Percentiles rank a stretch among this genome's conserved stretches.
These are phyloP conservation scores for Hypoxylon sp. DNA, from an alignment of 2,329 filamentous ascomycete genomes.

Conservation along the genomic window DNA sequence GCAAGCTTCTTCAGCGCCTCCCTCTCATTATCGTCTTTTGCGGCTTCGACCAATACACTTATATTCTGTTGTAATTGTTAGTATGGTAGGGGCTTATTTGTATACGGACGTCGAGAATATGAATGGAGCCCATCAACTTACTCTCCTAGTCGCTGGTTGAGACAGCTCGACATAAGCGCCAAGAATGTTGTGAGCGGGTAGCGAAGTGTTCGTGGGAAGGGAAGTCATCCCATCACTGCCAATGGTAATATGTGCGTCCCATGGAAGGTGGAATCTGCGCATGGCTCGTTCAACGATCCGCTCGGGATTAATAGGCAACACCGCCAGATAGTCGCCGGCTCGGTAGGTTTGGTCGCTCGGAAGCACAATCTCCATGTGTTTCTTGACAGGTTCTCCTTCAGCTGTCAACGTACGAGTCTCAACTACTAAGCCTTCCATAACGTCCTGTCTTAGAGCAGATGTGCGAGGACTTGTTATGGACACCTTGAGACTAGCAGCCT, in stretches of 20 bases:
- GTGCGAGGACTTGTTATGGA: slow-evolving; percentile 69
- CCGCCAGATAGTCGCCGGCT: slow-evolving; percentile 82
- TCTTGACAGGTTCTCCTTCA: slow-evolving; percentile 69
- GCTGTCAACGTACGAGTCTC: slow-evolving; percentile 67
- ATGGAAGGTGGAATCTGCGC: slow-evolving; percentile 75
- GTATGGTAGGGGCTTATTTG: not conserved
- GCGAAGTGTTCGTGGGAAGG: slow-evolving; percentile 68
- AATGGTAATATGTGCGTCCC: slow-evolving; percentile 78
- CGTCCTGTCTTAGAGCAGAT: slow-evolving; percentile 73
- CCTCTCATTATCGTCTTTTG: slow-evolving; percentile 49
- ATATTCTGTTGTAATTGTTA: slow-evolving; percentile 57
- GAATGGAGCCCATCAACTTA: slow-evolving; percentile 50
- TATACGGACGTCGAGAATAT: not conserved
- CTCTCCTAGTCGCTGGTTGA: slow-evolving; percentile 79
- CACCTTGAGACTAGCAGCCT: slow-evolving; percentile 59
- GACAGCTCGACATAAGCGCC: slow-evolving; percentile 80
- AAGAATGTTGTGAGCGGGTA: slow-evolving; percentile 75
- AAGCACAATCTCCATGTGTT: slow-evolving; percentile 76
- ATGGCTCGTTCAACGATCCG: slow-evolving; percentile 74
- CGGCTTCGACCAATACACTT: slow-evolving; percentile 52
- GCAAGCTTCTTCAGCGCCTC: slow-evolving; percentile 64
- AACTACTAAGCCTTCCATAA: slow-evolving; percentile 73
- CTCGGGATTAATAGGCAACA: slow-evolving; percentile 79
- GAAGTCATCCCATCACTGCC: slow-evolving; percentile 65
- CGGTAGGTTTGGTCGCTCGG: slow-evolving; percentile 76